Evolutionary conservation across 768 basidiomycete species (phyloP), one percentile per base, ranked within the genome.

Genomic region (Boletus eberwhitei): DNA sequence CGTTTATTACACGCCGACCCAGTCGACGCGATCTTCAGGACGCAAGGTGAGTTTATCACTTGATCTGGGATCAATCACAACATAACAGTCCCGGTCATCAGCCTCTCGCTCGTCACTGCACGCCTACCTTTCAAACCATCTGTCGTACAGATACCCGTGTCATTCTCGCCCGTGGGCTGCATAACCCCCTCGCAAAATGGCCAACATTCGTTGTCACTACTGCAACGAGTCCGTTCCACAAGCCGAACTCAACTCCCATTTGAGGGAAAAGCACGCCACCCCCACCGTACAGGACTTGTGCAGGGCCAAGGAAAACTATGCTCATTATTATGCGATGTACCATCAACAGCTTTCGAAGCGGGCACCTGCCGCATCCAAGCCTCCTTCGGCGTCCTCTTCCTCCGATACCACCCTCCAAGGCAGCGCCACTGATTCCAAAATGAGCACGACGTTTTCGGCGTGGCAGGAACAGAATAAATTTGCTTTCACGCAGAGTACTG

Each of bases 381-480:
- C 40, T 12, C 16, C 29, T 26, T 11, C 26, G 36, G 2, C 32
- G 38, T 5, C 57, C n/a, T 19, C 55, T 5, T 46, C 56, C 24
- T 39, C 59, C n/a, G 47, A 24, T 21, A 4, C 31, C 42, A 49
- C 38, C 17, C 53, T 43, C 34, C 47, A 48, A 1, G 51, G 32
- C 5, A 54, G 52, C 29, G 40, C 34, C 29, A 2, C 43, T 6
- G 9, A 34, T 14, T 19, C 12, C 26, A 46, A 50, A 5, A 48
- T 50, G 54, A 68, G 53, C 39, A 56, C 53, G 2, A 52, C 47
- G 11, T 68, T 70, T 21, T 54, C 61, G 4, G 58, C 52, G 6
- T 70, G 66, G 68, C 49, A 57, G n/a, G 47, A 52, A 13, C 37
- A 39, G 34, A 53, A 52, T 21, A 52, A 40, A n/a, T 58, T 55